Conservation (phyloP, 306 rosid species). For the Carpinus fangiana region DNA sequence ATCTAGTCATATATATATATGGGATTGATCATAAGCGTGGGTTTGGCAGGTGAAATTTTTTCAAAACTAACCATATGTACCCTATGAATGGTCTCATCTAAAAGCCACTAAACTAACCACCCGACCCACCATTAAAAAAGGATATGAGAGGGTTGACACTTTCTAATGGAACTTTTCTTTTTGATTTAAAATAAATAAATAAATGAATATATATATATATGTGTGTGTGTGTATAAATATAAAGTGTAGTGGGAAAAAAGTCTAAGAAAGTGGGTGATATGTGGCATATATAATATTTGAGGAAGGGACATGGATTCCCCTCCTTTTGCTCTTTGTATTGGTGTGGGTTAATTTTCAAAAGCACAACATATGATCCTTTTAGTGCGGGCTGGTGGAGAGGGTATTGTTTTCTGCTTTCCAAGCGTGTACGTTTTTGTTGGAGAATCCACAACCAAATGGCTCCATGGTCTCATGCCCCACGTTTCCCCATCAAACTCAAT, state of each 20-base stretch:
- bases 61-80: conserved; percentile 11
- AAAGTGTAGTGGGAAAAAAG: conserved; percentile 50
- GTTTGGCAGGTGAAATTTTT: conserved; percentile 36
- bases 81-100: conserved; percentile 38
- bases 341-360: conserved; percentile 29
- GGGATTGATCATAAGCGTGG: conserved; percentile 33
- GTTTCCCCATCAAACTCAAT: conserved; percentile 46
- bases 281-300: conserved; percentile 33
- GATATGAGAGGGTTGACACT: conserved; percentile 33
- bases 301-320: conserved; percentile 44
- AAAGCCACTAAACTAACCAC: conserved; percentile 23
- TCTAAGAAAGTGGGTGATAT: conserved; percentile 55
- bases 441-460: conserved; percentile 95
- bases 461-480: conserved; percentile 76
- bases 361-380: conserved; percentile 30
- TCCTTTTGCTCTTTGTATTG: conserved; percentile 40
- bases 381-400: conserved; percentile 54
- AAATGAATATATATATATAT: too few species aligned
- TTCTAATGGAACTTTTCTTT: conserved; percentile 27
- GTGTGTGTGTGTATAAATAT: conserved; percentile 21
- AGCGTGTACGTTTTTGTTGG: conserved; percentile 89
- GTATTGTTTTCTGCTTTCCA: conserved; percentile 53
- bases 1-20: conserved; percentile 1
- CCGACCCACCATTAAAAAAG: conserved; percentile 16
- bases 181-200: not conserved